Evolutionary conservation across 495 filamentous ascomycete species (phyloP), one percentile per base, ranked within the genome.

Genomic region (Evernia prunastri): DNA sequence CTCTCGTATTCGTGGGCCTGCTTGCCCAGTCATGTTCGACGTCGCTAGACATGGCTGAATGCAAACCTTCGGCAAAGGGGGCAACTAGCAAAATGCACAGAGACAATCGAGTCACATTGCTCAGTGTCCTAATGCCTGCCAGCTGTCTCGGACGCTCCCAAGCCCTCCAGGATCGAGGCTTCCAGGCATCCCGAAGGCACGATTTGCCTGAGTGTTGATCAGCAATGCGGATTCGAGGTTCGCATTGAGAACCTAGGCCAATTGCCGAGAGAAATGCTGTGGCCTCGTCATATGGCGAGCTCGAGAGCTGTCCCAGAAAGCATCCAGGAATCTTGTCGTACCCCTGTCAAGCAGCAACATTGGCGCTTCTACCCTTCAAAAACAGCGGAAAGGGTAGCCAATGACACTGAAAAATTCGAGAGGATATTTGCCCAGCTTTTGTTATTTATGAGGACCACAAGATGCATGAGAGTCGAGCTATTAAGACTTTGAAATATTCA

Each of bases 321-420:
- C 40, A 23, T 61, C 17, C 42, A 31, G 33, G 54, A 59, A 39
- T 42, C 45, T 59, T 33, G 40, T 59, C 62, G 40, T 25, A 64
- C 62, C 62, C 62, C 43, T 64, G 62, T 59, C 62, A 51, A 11
- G 1, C 25, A 15, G 6, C n/a, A 40, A 42, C 4, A 13, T 58
- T 53, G 17, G 62, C 62, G 43, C 56, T 51, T 58, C 13, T 42
- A 40, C 35, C 33, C 42, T 43, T 36, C 37, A 20, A 49, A 7
- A 37, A 33, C n/a, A 25, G 17, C 37, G 17, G 49, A 59, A 23
- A 31, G 25, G 6, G 31, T 51, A 49, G 56, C 31, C 62, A 59
- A 58, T 42, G 31, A 36, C 62, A 59, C 8, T 49, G 29, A 15
- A 58, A 15, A 13, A 23, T 53, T 59, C n/a, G n/a, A 0, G 25